phyloP scores from a whole-genome alignment of 2,329 filamentous ascomycete genomes.

The Sporothrix mexicana region DNA sequence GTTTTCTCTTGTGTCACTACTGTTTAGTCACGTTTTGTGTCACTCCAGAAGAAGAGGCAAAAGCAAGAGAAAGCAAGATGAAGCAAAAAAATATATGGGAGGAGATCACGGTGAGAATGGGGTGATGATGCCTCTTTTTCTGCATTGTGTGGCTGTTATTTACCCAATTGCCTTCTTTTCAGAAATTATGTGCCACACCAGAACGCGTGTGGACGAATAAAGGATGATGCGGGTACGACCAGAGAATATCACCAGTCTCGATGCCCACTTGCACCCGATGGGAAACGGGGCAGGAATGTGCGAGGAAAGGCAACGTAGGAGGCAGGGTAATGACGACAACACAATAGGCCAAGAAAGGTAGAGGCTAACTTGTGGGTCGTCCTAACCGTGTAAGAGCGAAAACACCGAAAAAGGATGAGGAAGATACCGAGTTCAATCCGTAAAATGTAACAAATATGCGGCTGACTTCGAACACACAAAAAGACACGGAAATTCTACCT shows the following conservation, averaged over 20 bases:
- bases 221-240: background rate
- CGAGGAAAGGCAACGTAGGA: background rate
- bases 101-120: background rate
- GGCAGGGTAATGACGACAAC: background rate
- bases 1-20: no score
- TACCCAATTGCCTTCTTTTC: no score
- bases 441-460: background rate
- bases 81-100: background rate
- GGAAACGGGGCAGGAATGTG: background rate
- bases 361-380: background rate
- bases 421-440: background rate
- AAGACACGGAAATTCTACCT: background rate
- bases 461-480: background rate
- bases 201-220: background rate
- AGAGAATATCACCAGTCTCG: slow-evolving; percentile 9
- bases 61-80: background rate
- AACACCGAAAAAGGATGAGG: no score
- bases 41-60: background rate
- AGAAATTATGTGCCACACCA: background rate
- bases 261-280: background rate
- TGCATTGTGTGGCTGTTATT: no score
- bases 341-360: slow-evolving; percentile 8
- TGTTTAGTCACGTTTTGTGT: background rate
- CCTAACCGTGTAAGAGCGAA: background rate
- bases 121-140: background rate